phyloP scores from a whole-genome alignment of 306 rosid genomes.

The Cicer judaicum region DNA sequence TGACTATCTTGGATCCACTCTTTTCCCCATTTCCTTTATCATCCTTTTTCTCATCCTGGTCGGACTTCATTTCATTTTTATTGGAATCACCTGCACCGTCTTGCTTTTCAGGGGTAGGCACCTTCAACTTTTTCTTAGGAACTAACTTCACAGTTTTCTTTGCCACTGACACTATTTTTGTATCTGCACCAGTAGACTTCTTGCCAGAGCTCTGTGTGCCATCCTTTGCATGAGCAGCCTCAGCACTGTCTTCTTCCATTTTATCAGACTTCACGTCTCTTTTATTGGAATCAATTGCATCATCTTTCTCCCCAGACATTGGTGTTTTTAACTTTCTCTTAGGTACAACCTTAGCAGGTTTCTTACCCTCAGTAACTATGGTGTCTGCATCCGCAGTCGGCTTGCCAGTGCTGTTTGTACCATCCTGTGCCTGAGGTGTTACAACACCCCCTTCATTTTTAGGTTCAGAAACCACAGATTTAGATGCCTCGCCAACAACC shows the following conservation, averaged over 20 bases:
- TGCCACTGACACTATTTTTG: conserved; percentile 37
- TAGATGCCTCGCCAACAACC: conserved; percentile 55
- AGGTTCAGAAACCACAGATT: conserved; percentile 49
- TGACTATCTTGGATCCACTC: conserved; percentile 54
- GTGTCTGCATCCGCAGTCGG: conserved; percentile 54
- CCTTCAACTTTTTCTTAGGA: conserved; percentile 55
- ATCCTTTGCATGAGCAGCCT: conserved; percentile 47
- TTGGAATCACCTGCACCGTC: conserved; percentile 47
- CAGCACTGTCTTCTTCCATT: conserved; percentile 51
- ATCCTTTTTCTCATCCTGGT: conserved; percentile 60
- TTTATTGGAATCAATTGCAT: conserved; percentile 48
- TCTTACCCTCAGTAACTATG: conserved; percentile 45
- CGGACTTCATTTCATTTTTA: conserved; percentile 58
- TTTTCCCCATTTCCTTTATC: conserved; percentile 58
- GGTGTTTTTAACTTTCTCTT: conserved; percentile 60
- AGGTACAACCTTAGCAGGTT: conserved; percentile 48
- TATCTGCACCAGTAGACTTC: conserved; percentile 56
- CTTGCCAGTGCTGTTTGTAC: conserved; percentile 47
- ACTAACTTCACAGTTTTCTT: conserved; percentile 52
- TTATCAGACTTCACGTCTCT: conserved; percentile 51
- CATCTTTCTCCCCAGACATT: conserved; percentile 47
- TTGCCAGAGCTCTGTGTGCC: conserved; percentile 46
- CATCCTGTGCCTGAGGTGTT: conserved; percentile 47
- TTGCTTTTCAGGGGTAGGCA: conserved; percentile 49
- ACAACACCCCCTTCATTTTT: conserved; percentile 48